A percentile compares a stretch with the other conserved stretches of the same genome.
Conservation (phyloP, 2,329 filamentous ascomycete species). For the Claviceps capensis region DNA sequence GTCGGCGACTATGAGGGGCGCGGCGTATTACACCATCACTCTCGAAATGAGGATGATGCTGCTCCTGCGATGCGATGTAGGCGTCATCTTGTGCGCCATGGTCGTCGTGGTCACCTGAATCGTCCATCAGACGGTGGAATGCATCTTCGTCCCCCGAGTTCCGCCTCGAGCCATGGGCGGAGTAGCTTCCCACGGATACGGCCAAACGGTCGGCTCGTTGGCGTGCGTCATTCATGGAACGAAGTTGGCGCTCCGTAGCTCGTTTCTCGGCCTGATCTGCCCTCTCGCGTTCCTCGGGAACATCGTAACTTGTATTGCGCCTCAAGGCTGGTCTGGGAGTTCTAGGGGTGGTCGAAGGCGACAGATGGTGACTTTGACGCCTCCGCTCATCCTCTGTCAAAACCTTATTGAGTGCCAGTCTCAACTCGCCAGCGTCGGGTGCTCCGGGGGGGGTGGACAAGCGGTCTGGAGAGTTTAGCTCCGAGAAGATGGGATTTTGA, state of each 20-base stretch:
- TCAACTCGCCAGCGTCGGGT: constrained; percentile 25
- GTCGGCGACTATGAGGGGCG: constrained; percentile 14
- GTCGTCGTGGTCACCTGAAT: constrained; percentile 16
- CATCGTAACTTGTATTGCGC: constrained; percentile 30
- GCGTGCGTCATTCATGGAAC: constrained; percentile 26
- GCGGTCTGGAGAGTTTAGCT: constrained; percentile 8
- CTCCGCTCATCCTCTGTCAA: constrained; percentile 18
- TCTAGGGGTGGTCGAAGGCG: constrained; percentile 6
- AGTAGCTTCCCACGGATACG: constrained; percentile 25
- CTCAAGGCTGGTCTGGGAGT: constrained; percentile 24
- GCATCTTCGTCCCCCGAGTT: constrained; percentile 20
- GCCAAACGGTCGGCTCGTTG: constrained; percentile 25
- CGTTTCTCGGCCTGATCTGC: constrained; percentile 25
- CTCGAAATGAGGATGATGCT: background rate
- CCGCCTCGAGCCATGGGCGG: constrained; percentile 22
- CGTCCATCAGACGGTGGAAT: constrained; percentile 20
- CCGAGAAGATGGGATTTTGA: background rate
- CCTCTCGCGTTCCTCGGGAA: constrained; percentile 24
- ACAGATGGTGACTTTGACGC: constrained; percentile 6
- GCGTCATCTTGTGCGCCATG: constrained; percentile 8
- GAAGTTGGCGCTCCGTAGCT: constrained; percentile 23
- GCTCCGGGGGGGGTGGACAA: constrained; percentile 17
- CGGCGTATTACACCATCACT: constrained; percentile 10
- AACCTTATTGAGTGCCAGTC: constrained; percentile 24
- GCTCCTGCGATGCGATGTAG: constrained; percentile 4